phyloP scores from a whole-genome alignment of 441 rosid species.

The Jatropha podagrica region DNA sequence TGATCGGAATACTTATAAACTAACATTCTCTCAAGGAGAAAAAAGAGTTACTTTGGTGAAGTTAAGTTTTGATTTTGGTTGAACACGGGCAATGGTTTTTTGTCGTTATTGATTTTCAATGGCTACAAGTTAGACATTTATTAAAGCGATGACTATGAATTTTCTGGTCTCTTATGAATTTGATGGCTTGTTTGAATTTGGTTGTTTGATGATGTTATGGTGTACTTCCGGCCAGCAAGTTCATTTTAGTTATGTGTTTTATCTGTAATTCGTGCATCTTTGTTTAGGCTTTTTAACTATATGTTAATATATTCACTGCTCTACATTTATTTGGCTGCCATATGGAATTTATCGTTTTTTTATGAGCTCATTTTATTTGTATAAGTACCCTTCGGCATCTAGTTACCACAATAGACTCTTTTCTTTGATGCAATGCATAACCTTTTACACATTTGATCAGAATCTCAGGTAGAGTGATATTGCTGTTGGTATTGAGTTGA shows the following conservation, averaged over 20 bases:
- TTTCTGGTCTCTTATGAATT: background rate
- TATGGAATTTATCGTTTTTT: background rate
- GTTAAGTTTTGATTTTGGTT: too few species aligned
- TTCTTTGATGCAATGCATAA: background rate
- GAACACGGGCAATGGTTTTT: background rate
- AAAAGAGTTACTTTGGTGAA: too few species aligned
- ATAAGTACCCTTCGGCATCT: background rate
- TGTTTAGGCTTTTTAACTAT: background rate
- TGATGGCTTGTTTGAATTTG: background rate
- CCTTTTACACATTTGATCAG: background rate
- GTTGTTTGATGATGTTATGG: background rate
- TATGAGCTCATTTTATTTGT: background rate
- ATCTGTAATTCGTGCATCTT: background rate
- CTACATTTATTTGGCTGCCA: background rate
- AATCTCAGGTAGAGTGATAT: slow-evolving; percentile 17
- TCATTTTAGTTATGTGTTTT: background rate
- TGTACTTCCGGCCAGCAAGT: background rate
- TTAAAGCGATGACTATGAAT: background rate
- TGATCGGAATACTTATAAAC: too few species aligned
- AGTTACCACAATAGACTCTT: too few species aligned
- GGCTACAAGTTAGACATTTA: background rate
- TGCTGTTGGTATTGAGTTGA: background rate
- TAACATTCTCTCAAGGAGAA: too few species aligned
- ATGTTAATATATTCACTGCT: background rate
- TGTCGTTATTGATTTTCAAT: background rate